Percentiles rank a stretch among this genome's conserved stretches.
phyloP scores from a whole-genome alignment of 1,284 basidiomycete species.

The Psilocybe mexicana region DNA sequence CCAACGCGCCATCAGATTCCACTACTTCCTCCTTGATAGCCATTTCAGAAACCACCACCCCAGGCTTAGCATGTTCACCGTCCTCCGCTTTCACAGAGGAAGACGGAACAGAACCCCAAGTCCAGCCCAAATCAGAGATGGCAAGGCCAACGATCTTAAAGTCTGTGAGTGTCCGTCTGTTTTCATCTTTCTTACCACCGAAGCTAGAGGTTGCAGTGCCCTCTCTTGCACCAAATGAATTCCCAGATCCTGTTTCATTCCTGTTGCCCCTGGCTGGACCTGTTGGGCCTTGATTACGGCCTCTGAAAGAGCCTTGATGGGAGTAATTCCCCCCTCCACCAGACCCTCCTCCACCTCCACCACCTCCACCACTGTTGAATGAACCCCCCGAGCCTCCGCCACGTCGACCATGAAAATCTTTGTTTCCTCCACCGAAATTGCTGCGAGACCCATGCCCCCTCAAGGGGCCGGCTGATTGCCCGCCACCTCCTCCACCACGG shows the following conservation, averaged over 20 bases:
- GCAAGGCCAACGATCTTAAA: conserved; percentile 93
- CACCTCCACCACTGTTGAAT: conserved; percentile 48
- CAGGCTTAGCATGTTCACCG: conserved; percentile 36
- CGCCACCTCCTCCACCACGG: conserved; percentile 22
- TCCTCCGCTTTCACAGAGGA: conserved; percentile 36
- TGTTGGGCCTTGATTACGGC: conserved; percentile 44
- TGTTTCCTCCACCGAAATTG: conserved; percentile 54
- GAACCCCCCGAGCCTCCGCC: conserved; percentile 51
- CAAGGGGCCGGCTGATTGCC: conserved; percentile 37
- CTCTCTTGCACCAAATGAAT: conserved; percentile 45
- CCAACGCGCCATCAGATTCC: conserved; percentile 29
- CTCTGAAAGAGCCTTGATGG: conserved; percentile 42
- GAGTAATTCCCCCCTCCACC: conserved; percentile 39
- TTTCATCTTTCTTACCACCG: conserved; percentile 75
- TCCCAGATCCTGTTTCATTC: conserved; percentile 47
- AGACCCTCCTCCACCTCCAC: conserved; percentile 38
- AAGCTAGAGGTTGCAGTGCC: conserved; percentile 42
- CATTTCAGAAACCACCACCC: conserved; percentile 31
- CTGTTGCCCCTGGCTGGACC: conserved; percentile 51
- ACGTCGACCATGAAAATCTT: conserved; percentile 63
- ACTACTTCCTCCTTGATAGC: conserved; percentile 43
- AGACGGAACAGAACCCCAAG: conserved; percentile 61
- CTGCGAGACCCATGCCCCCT: conserved; percentile 64
- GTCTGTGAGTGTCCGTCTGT: conserved; percentile 87
- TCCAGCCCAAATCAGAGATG: conserved; percentile 73